Evolutionary conservation across 2,329 filamentous ascomycete species (phyloP).

Genomic region (Colletotrichum australisinense): DNA sequence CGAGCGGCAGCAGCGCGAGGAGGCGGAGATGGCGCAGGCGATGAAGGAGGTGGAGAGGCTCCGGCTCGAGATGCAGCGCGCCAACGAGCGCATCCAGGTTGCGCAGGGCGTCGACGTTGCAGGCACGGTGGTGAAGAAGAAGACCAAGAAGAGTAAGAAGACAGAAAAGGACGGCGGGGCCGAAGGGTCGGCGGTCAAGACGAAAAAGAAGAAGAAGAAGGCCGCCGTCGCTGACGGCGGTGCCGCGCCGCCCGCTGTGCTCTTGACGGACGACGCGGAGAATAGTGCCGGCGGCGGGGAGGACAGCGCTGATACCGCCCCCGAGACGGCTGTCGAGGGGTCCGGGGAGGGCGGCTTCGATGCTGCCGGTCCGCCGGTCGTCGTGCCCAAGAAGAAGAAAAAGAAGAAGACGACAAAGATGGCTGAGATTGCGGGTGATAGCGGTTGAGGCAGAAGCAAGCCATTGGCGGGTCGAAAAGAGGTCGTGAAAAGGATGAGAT

Average conservation of each 20-base stretch:
- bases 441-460: background rate
- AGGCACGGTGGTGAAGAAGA: slow-evolving; percentile 74
- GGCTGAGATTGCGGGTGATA: slow-evolving; percentile 30
- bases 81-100: slow-evolving; percentile 79
- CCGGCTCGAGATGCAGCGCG: slow-evolving; percentile 88
- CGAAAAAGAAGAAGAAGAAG: slow-evolving; percentile 63
- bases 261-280: slow-evolving; percentile 36
- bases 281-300: slow-evolving; percentile 25
- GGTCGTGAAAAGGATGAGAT: background rate
- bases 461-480: background rate
- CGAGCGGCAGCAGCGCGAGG: slow-evolving; percentile 78
- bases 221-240: slow-evolving; percentile 38
- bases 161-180: slow-evolving; percentile 23
- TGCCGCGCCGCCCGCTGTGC: slow-evolving; percentile 41
- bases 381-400: slow-evolving; percentile 55
- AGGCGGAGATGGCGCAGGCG: slow-evolving; percentile 88
- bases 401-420: slow-evolving; percentile 47
- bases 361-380: slow-evolving; percentile 22
- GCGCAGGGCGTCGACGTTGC: slow-evolving; percentile 75
- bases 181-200: slow-evolving; percentile 46
- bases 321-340: background rate
- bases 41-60: slow-evolving; percentile 89
- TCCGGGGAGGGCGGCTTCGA: background rate
- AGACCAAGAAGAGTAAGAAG: slow-evolving; percentile 73
- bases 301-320: background rate